These are phyloP conservation scores for Thozetella sp. DNA, from an alignment of 495 filamentous ascomycete genomes.

Conservation along the genomic window DNA sequence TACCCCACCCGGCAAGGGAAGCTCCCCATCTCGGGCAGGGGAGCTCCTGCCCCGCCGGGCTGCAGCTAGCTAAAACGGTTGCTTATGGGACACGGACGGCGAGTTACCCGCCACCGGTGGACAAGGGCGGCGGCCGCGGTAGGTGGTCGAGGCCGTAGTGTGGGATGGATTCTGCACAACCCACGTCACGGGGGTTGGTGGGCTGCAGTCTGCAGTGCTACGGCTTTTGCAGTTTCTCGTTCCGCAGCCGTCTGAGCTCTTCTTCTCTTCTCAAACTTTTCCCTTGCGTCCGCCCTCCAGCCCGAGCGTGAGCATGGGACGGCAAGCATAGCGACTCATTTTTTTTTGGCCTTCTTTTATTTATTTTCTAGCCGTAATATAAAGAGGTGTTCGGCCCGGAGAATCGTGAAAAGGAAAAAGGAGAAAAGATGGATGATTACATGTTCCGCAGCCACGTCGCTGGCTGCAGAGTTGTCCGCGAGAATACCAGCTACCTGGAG, in stretches of 20 bases:
- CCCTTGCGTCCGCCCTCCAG: background rate
- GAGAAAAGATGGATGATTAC: constrained; percentile 53
- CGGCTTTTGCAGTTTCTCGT: background rate
- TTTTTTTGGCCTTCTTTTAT: background rate
- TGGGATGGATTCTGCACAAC: background rate
- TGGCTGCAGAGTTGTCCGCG: constrained; percentile 40
- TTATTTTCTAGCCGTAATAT: background rate
- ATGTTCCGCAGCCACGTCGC: constrained; percentile 46
- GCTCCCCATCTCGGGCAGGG: too few relatives aligned
- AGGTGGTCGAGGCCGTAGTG: background rate
- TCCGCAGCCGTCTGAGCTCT: background rate
- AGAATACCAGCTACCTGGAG: constrained; percentile 53
- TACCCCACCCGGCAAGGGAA: too few relatives aligned
- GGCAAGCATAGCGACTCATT: background rate
- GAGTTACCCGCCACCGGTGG: background rate
- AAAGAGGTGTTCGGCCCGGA: background rate
- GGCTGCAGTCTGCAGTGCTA: background rate
- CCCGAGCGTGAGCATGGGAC: background rate
- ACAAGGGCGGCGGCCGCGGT: background rate
- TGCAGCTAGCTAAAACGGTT: background rate
- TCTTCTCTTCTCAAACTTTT: background rate
- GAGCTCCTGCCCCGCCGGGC: background rate
- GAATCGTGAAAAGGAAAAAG: too few relatives aligned
- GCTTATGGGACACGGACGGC: background rate
- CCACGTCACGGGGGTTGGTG: background rate